phyloP scores from a whole-genome alignment of 169 alveolate genomes.

The Plasmodium cynomolgi region DNA sequence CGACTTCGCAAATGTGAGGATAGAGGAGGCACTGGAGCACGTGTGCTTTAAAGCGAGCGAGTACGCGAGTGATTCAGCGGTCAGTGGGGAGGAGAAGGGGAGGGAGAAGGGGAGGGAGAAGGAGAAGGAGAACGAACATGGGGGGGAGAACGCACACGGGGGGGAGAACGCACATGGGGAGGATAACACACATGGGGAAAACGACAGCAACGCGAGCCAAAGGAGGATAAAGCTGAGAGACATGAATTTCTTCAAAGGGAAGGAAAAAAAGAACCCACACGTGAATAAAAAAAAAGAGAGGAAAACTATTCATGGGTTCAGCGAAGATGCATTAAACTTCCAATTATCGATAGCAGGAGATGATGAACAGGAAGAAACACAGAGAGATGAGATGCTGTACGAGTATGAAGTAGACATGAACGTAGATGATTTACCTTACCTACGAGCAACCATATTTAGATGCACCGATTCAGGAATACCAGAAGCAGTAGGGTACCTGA shows the following conservation, averaged over 20 bases:
- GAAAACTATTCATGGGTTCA: conserved; percentile 38
- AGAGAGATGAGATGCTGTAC: conserved; percentile 89
- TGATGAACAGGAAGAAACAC: conserved; percentile 80
- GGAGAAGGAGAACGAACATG: no score
- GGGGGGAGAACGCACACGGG: no score
- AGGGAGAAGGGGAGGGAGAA: no score
- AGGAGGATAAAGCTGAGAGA: neutral
- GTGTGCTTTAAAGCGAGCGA: conserved; percentile 35
- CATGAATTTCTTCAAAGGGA: conserved; percentile 1
- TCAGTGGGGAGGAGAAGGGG: neutral
- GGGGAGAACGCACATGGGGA: no score
- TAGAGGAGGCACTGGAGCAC: conserved; percentile 69
- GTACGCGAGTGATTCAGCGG: neutral
- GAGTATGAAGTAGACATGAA: conserved; percentile 90
- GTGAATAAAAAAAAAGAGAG: neutral
- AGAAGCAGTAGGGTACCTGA: conserved; percentile 90
- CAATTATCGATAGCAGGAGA: conserved; percentile 79
- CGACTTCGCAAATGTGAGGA: conserved; percentile 71
- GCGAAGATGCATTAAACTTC: conserved; percentile 69
- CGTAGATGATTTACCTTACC: conserved; percentile 88
- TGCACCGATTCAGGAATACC: conserved; percentile 91
- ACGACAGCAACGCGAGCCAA: conserved; percentile 2
- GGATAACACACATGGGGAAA: neutral
- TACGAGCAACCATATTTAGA: conserved; percentile 88
- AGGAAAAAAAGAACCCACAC: neutral